phyloP scores from a whole-genome alignment of 371 early-diverging fungal genomes.

The Caulochytrium protostelioides region DNA sequence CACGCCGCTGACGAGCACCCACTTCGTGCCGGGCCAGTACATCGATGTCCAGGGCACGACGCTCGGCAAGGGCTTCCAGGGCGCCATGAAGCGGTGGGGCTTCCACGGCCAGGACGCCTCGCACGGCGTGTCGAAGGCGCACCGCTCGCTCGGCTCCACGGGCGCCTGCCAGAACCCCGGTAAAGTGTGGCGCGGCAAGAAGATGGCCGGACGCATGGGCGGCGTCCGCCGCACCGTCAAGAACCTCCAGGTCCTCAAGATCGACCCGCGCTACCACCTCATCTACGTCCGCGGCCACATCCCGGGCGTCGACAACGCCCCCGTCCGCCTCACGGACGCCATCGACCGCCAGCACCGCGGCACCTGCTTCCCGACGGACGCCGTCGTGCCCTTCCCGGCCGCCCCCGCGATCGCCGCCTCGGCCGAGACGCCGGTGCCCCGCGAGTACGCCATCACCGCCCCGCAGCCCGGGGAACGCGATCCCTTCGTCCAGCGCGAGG shows the following conservation, averaged over 20 bases:
- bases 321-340: constrained; percentile 66
- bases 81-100: constrained; percentile 91
- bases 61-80: constrained; percentile 90
- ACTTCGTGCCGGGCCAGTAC: constrained; percentile 84
- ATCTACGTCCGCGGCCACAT: constrained; percentile 77
- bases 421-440: no score
- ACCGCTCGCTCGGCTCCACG: constrained; percentile 83
- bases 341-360: constrained; percentile 34
- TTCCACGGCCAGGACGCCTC: constrained; percentile 79
- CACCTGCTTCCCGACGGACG: constrained; percentile 14
- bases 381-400: constrained; percentile 24
- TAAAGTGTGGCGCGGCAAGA: constrained; percentile 84
- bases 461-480: no score
- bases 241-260: constrained; percentile 57
- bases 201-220: constrained; percentile 94
- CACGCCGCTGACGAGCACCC: constrained; percentile 51
- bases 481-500: no score
- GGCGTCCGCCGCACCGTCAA: constrained; percentile 58
- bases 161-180: constrained; percentile 74
- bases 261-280: constrained; percentile 62
- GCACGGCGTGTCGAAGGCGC: constrained; percentile 80
- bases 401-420: no score
- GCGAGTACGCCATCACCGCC: no score
- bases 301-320: constrained; percentile 69
- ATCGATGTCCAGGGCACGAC: constrained; percentile 71